These are phyloP conservation scores for Apiotrichum mycotoxinovorans DNA, from an alignment of 1,284 basidiomycete species.

Conservation along the genomic window DNA sequence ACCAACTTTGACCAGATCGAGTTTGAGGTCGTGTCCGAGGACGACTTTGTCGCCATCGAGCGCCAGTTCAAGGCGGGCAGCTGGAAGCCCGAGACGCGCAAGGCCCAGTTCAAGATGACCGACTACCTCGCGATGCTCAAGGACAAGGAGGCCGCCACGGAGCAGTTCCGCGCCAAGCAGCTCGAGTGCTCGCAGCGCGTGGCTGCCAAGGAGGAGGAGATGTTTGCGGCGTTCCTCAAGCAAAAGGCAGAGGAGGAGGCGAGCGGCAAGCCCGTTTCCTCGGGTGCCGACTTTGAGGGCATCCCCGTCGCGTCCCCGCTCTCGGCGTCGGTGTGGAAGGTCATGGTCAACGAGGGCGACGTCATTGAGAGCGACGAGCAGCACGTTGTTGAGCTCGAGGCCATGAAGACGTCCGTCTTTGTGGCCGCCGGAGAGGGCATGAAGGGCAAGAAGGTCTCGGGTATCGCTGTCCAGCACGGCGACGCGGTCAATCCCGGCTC, in stretches of 20 bases:
- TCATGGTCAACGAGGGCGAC: constrained; percentile 54
- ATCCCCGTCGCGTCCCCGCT: constrained; percentile 52
- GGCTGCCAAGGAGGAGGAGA: constrained; percentile 31
- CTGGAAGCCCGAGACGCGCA: constrained; percentile 54
- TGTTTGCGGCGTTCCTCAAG: constrained; percentile 16
- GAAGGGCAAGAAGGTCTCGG: constrained; percentile 30
- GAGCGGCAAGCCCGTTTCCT: background rate
- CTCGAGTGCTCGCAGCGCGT: constrained; percentile 25
- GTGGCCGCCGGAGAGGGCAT: constrained; percentile 34
- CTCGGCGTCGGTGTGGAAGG: constrained; percentile 60
- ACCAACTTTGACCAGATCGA: constrained; percentile 63
- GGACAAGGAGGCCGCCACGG: constrained; percentile 45
- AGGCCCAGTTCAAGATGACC: constrained; percentile 22
- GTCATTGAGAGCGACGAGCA: constrained; percentile 54
- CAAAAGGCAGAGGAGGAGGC: constrained; percentile 19
- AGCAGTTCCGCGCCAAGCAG: constrained; percentile 51
- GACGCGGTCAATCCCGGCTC: constrained; percentile 16
- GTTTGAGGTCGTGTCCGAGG: constrained; percentile 36
- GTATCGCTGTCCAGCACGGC: constrained; percentile 29
- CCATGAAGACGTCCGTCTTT: constrained; percentile 60
- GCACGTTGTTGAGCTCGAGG: constrained; percentile 59
- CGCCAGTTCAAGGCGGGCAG: constrained; percentile 61
- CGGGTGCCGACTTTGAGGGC: constrained; percentile 5
- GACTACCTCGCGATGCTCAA: constrained; percentile 13
- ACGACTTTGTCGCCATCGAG: constrained; percentile 52